A percentile compares a stretch with the other conserved stretches of the same genome.
These are phyloP conservation scores for Phytophthora sp. DNA, from an alignment of 352 stramenopile species.

Conservation along the genomic window DNA sequence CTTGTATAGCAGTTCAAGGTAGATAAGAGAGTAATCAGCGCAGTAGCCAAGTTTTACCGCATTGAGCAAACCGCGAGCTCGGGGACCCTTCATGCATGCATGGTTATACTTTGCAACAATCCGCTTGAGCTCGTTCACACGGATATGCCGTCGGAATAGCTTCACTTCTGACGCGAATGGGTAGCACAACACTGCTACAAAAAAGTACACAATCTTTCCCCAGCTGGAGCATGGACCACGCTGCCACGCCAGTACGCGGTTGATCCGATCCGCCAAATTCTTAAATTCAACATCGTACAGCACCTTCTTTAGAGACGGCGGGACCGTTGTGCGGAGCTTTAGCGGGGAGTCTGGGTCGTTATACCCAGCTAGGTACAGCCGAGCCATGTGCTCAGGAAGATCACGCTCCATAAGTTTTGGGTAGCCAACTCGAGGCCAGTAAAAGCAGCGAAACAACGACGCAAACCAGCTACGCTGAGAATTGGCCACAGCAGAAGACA, in stretches of 20 bases:
- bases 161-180: slow-evolving; percentile 72
- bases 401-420: slow-evolving; percentile 83
- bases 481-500: slow-evolving; percentile 62
- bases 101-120: slow-evolving; percentile 83
- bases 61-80: slow-evolving; percentile 71
- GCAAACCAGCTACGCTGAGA: slow-evolving; percentile 62
- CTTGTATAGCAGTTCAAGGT: slow-evolving; percentile 79
- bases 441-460: slow-evolving; percentile 68
- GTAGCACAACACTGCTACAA: slow-evolving; percentile 73
- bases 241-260: slow-evolving; percentile 63
- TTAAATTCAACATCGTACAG: slow-evolving; percentile 75
- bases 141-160: slow-evolving; percentile 71
- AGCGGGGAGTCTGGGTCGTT: slow-evolving; percentile 72
- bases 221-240: slow-evolving; percentile 53
- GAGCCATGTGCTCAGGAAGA: slow-evolving; percentile 80
- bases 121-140: slow-evolving; percentile 79
- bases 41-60: slow-evolving; percentile 82
- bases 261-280: slow-evolving; percentile 68
- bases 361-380: slow-evolving; percentile 72
- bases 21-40: slow-evolving; percentile 81
- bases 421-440: slow-evolving; percentile 79
- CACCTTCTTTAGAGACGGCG: slow-evolving; percentile 60
- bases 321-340: slow-evolving; percentile 65
- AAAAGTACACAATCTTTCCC: slow-evolving; percentile 62
- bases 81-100: slow-evolving; percentile 80